Evolutionary conservation across 2,329 filamentous ascomycete species (phyloP), one percentile per base, ranked within the genome.

Genomic region (Aspergillus uvarum): DNA sequence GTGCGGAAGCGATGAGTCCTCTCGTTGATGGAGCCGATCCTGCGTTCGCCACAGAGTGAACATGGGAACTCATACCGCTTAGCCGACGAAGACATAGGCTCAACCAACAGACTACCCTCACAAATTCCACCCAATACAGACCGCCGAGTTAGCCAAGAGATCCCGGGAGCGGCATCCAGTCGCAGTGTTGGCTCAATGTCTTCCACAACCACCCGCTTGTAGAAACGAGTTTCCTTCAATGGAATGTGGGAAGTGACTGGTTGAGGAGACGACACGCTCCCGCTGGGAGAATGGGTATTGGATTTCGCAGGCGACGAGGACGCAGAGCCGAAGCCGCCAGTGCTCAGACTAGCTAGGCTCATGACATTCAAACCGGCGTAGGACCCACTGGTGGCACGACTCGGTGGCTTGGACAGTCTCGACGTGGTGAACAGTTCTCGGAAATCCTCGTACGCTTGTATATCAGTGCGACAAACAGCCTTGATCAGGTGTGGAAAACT

Each of bases 171-270:
- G 2, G 87, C 84, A 74, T 99, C 95, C 3, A 99, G 84, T 47
- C 95, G 88, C 10, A 99, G 80, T 0, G 95, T 96, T 0, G 95
- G 95, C 72, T 99, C 95, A 59, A 99, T 91, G 71, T 99, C 95
- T 74, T 99, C 95, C 21, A 86, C 83, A 26, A 98, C 77, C 5
- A 88, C 88, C 51, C 95, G 88, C 79, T 98, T 98, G 80, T 94
- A 99, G 72, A 98, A 99, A 65, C 90, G 91, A 29, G 90, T 91
- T 59, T 98, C 95, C 71, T 95, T 96, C 47, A 99, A 79, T 4
- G 88, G 87, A 3, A 73, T 68, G 58, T 74, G 73, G 38, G 76
- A 79, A 12, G 77, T 75, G 5, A 76, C 73, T 3, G 77, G 76
- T 26, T 81, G 68, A n/a, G 75, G 76, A 5, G 80, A 79, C 16